Evolutionary conservation across 1,139 yeast genomes (phyloP), one percentile per base, ranked within the genome.

Genomic region (Sugiyamaella paludigena): DNA sequence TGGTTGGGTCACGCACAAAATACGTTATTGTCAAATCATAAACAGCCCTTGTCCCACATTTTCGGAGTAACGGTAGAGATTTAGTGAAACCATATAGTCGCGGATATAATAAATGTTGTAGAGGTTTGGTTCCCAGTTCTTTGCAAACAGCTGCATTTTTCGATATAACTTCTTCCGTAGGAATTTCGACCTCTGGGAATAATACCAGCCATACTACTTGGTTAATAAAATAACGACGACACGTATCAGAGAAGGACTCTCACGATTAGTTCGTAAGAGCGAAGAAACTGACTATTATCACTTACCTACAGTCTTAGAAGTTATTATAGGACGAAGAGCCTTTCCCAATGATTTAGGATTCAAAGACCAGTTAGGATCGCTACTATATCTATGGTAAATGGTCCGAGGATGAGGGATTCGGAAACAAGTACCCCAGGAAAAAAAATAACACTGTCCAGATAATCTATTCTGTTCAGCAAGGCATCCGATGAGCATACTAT

Each of bases 1-100:
- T 28, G 4, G 11, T 26, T 7, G 42, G 33, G 12, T 31, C 30
- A 12, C 47, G 28, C 11, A 36, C 31, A 43, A 70, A 66, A 56
- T 82, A 83, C 4, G 67, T 43, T 2, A 83, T 64, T 0, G 86
- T 76, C 11, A 81, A 55, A 59, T 83, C 87, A 54, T 82, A 81
- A 10, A 64, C 63, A 44, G 58, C 58, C 7, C 58, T 56, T 30
- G 57, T 51, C 10, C 59, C 62, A 13, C 55, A 36, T 30, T 60
- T 51, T 28, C 65, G 53, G n/a, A 67, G 49, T 26, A 53, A 56
- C 24, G 56, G 52, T 10, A 65, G 47, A 8, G 69, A 51, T 15
- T 65, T 68, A 28, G 61, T 61, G 46, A 72, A 62, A 3, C 61
- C 64, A 39, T 58, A 60, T 43, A 64, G 68, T 38, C 75, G 71